Evolutionary conservation across 2,329 filamentous ascomycete genomes (phyloP), one percentile per base, ranked within the genome.

Genomic region (Penicillium sp.): DNA sequence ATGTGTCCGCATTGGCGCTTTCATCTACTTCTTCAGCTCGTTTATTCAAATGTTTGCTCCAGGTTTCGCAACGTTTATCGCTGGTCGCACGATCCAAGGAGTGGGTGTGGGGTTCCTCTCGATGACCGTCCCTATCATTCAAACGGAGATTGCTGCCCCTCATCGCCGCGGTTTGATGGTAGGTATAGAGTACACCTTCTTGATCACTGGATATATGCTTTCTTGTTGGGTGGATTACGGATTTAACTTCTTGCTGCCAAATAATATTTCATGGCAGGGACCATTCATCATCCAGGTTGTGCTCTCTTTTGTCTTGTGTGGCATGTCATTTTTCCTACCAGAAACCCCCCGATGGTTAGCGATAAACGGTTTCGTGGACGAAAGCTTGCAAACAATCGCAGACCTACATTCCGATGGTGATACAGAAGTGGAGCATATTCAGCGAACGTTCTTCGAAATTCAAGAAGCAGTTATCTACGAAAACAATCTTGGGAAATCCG

Each of bases 281-380:
- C 58, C 60, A 5, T 62, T 68, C 61, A 67, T 69, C 45, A 61
- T 70, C 7, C 68, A 70, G 53, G 69, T 71, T 33, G 45, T 55
- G 1, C 53, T 71, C 5, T 66, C 68, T 1, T 66, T 71, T 45
- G 53, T 70, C 42, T 43, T 71, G n/a, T 51, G 70, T 6, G 51
- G 46, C 43, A 70, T 71, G 68, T 70, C 69, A 0, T 70, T 71
- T 51, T 68, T 70, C 55, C 60, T 72, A 1, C 72, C 72, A 2
- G 70, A 74, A 43, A 73, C 71, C 0, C 71, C 72, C 16, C 65
- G 70, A 36, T 76, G 74, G 72, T 61, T 76, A 5, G 73, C 72
- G 10, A 68, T 66, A 44, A 74, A 74, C 48, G 72, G 71, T 0
- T 73, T 72, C 46, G 67, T 66, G 63, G 45, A 72, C 39, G 72